Base-by-base conservation (phyloP, 768 basidiomycete genomes). In the Coprinellus micaceus region DNA sequence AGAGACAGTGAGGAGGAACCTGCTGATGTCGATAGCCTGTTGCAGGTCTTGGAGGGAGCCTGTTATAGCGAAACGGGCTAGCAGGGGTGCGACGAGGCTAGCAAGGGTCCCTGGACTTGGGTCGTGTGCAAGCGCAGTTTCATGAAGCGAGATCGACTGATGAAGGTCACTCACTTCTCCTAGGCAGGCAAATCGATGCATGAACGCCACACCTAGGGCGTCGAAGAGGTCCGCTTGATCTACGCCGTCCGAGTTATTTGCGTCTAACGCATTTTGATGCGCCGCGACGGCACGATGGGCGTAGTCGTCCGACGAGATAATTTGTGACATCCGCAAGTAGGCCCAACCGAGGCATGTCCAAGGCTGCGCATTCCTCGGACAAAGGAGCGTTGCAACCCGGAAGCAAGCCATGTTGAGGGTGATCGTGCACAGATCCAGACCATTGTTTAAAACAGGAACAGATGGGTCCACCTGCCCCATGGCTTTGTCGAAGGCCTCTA, bases 31-130 rank as follows among this genome's bases (percentile, higher is more conserved):
- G n/a, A n/a, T n/a, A n/a, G 53, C 54, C 21, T 62, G 51, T 15
- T 57, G 46, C 12, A 61, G 43, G 25, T 56, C 60, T 28, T 36
- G 15, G 25, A 41, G 26, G 29, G 22, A 3, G 7, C 48, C 48
- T n/a, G n/a, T n/a, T n/a, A n/a, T n/a, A n/a, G n/a, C n/a, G 3
- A 2, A 3, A 1, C n/a, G 48, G 2, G 15, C 29, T 15, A 13
- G 33, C 4, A 13, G 40, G 29, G 12, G 12, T n/a, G n/a, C n/a
- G n/a, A 3, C 48, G 26, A 30, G 33, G n/a, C n/a, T n/a, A n/a
- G n/a, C n/a, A n/a, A n/a, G n/a, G n/a, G n/a, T n/a, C n/a, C n/a
- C n/a, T n/a, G n/a, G n/a, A n/a, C n/a, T n/a, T n/a, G n/a, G n/a
- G n/a, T n/a, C n/a, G n/a, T n/a, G n/a, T n/a, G n/a, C n/a, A n/a